Conservation (phyloP, 352 stramenopile genomes). For the Phytopythium helicoides region DNA sequence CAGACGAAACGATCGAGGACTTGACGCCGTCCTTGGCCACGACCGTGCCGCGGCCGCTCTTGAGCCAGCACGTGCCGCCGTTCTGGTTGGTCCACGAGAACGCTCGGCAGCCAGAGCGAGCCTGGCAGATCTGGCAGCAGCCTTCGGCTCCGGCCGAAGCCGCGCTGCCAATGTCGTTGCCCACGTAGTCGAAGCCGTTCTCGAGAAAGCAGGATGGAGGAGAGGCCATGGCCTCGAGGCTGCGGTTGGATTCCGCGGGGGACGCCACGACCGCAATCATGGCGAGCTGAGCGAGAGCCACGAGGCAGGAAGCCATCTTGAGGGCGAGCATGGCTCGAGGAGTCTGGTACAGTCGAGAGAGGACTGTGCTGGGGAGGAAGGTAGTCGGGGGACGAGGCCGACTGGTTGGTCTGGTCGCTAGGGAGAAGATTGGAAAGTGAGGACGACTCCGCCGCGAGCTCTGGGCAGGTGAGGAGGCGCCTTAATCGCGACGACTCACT, state of each 20-base stretch:
- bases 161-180: conserved; percentile 27
- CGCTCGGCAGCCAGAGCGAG: conserved; percentile 24
- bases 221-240: not conserved
- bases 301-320: too few species aligned
- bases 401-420: not conserved
- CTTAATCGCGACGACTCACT: too few species aligned
- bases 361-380: not conserved
- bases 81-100: conserved; percentile 47
- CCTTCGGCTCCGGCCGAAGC: conserved; percentile 6
- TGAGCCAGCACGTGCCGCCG: conserved; percentile 58
- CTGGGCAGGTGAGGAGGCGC: too few species aligned
- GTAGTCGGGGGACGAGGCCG: not conserved
- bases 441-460: too few species aligned
- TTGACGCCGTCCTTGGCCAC: conserved; percentile 17
- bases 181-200: conserved; percentile 29
- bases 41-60: conserved; percentile 31
- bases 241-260: not conserved
- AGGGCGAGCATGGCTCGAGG: too few species aligned
- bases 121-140: conserved; percentile 24
- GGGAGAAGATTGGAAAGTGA: conserved; percentile 3
- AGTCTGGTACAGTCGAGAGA: too few species aligned
- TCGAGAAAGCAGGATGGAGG: conserved; percentile 19
- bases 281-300: too few species aligned
- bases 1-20: conserved; percentile 12
- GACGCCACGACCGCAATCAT: not conserved